These are phyloP conservation scores for Phyllosticta citriasiana DNA, from an alignment of 2,329 filamentous ascomycete species.

Conservation along the genomic window DNA sequence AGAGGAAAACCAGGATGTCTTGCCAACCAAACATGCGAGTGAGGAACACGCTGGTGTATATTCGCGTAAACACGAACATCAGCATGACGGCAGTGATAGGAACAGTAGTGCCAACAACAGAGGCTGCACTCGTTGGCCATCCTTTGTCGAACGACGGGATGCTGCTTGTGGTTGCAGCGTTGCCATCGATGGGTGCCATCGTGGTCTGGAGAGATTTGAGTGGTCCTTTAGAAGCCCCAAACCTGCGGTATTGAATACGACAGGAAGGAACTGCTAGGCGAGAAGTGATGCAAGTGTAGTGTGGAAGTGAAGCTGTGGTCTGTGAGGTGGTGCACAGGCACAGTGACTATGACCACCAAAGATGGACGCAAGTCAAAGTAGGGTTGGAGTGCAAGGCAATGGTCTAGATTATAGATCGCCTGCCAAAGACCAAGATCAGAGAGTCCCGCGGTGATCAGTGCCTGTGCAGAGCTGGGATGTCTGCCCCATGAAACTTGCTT, in stretches of 20 bases:
- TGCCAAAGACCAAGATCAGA: background rate
- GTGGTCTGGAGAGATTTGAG: background rate
- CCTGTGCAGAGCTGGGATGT: background rate
- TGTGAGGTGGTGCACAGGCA: background rate
- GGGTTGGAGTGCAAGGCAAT: background rate
- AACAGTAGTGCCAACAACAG: conserved; percentile 15
- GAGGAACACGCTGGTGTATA: conserved; percentile 20
- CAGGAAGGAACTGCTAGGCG: background rate
- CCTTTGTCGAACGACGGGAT: background rate
- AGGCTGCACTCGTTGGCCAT: background rate
- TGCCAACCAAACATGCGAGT: conserved; percentile 18
- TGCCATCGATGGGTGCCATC: background rate
- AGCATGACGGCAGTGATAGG: conserved; percentile 15
- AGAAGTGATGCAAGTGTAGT: background rate
- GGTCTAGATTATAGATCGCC: background rate
- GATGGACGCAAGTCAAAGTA: background rate
- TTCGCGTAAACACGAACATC: conserved; percentile 2
- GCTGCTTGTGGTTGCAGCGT: background rate
- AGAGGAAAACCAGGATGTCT: conserved; percentile 19
- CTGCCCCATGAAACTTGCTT: background rate
- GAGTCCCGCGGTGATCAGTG: background rate
- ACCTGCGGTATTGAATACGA: background rate
- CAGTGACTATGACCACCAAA: background rate
- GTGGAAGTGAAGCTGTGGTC: background rate
- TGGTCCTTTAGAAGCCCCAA: background rate